Evolutionary conservation across 140 eudicot genomes (phyloP), one percentile per base, ranked within the genome.

Genomic region (Stevia rebaudiana): DNA sequence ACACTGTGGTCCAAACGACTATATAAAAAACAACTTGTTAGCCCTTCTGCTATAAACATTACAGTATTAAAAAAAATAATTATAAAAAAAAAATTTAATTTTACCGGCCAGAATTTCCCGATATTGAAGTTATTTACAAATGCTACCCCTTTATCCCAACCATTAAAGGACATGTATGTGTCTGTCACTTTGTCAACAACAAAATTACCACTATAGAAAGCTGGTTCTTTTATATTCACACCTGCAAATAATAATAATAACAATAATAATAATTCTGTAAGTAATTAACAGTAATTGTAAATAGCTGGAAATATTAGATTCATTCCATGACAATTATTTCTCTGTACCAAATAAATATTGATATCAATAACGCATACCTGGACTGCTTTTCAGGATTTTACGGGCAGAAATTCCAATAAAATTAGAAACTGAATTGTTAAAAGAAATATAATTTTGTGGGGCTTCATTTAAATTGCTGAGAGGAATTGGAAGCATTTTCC

Each of bases 21-120:
- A 89, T 74, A 74, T 70, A 79, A 37, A 81, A 13, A 59, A 42
- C 13, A 69, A n/a, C 4, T 44, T 65, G 19, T 19, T 23, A 59
- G 53, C 47, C 52, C 6, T 37, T 22, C 44, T 44, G 23, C 50
- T 47, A 46, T n/a, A 69, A 69, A 25, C 31, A 41, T 54, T 16
- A 36, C 54, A 40, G 9, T 31, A 11, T 57, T 15, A 4, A 8
- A 31, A 25, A 16, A 70, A 16, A 25, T n/a, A n/a, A n/a, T n/a
- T n/a, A 37, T 10, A 56, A 77, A 28, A 37, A 54, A 75, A 31
- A 63, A 61, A n/a, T n/a, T n/a, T 5, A 10, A 53, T 10, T 44
- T 65, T 81, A 85, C 98, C 81, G 96, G 98, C 98, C 98, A 91
- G 74, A 47, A 91, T 68, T 96, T 81, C 66, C 98, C 98, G 25